phyloP scores from a whole-genome alignment of 345 rosid genomes.

The Populus ilicifolia region DNA sequence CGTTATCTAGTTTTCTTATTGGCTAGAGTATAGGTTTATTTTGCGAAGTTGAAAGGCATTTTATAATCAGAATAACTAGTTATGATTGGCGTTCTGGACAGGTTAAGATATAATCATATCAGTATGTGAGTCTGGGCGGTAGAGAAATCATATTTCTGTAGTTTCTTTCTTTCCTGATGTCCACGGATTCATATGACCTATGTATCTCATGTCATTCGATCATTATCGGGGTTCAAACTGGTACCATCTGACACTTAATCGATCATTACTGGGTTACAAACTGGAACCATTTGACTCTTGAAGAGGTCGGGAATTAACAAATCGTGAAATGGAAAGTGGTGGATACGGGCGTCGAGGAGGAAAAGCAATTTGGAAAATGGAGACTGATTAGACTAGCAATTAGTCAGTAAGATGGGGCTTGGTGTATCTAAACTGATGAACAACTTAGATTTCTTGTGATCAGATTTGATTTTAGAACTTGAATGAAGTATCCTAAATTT shows the following conservation, averaged over 20 bases:
- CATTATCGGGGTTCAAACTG: not conserved
- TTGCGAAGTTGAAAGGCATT: not conserved
- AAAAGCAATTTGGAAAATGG: not conserved
- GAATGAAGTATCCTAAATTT: not conserved
- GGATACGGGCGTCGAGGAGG: not conserved
- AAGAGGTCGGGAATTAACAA: not conserved
- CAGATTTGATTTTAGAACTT: not conserved
- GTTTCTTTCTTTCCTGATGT: not conserved
- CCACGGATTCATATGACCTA: not conserved
- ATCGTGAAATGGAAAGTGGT: not conserved
- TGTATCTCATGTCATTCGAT: not conserved
- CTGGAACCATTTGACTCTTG: not conserved
- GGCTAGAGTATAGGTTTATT: not conserved
- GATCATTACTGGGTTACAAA: not conserved
- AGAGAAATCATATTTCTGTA: not conserved
- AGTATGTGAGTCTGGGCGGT: no score
- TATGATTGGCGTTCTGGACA: not conserved
- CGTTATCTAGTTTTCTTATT: not conserved
- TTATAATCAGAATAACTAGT: not conserved
- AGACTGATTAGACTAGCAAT: not conserved
- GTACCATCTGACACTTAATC: not conserved
- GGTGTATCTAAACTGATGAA: not conserved
- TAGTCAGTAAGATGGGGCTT: not conserved
- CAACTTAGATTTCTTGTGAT: not conserved
- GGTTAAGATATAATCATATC: no score